Evolutionary conservation across 495 filamentous ascomycete genomes (phyloP), one percentile per base, ranked within the genome.

Genomic region (Chaetomidium leptoderma): DNA sequence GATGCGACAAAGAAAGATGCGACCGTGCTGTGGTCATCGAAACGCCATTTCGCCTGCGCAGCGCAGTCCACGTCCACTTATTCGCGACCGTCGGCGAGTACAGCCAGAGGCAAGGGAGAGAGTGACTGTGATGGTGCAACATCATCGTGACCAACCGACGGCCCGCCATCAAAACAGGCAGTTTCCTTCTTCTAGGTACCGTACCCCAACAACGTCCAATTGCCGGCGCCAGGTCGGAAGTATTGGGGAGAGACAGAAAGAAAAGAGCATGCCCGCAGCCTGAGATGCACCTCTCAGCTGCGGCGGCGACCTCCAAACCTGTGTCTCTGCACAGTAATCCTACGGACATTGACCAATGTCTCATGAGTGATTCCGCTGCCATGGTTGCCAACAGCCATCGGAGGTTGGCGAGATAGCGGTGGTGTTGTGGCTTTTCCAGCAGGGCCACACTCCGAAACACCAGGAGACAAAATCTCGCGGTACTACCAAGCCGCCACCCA

Each of bases 41-140:
- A 17, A 14, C 45, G 27, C 27, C 27, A 32, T 48, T 14, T 21
- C 45, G 16, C 45, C 45, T 4, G n/a, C 21, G 45, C 45, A 21
- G 16, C 45, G 16, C 6, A 6, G 45, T 8, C 14, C 45, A 32
- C 26, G 16, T n/a, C 26, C 44, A 26, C 32, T 24, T 2, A 4
- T 9, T 35, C 39, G 47, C 3, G 17, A 30, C 6, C n/a, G n/a
- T n/a, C n/a, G n/a, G 46, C 17, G 29, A 30, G 40, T 24, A 50
- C n/a, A 30, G 42, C 9, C 2, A 19, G 13, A 60, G 21, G 32
- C 48, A 53, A 42, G 57, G 46, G 46, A 48, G n/a, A n/a, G n/a
- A n/a, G n/a, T 42, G 39, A n/a, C n/a, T 52, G 47, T 51, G 46
- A 51, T 40, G 45, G 46, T 47, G 55, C 55, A 48, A 46, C 53